Conservation (phyloP, 2,329 filamentous ascomycete species). For the Cladosporium sp. region DNA sequence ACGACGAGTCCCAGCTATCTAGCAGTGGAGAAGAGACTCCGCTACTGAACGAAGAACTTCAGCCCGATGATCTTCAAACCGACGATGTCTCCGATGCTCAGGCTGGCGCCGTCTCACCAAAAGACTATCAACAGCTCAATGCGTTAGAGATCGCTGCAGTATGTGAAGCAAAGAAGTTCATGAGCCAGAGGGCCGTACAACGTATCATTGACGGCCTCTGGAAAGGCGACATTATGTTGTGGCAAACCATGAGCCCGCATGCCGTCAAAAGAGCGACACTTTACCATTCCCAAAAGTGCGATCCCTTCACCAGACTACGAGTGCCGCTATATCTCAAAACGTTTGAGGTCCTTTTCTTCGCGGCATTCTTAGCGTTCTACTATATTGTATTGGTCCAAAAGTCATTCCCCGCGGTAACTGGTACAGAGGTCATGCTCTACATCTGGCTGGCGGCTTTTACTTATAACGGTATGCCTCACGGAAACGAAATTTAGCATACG, state of each 20-base stretch:
- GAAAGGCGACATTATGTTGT: slow-evolving; percentile 84
- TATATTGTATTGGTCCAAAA: slow-evolving; percentile 81
- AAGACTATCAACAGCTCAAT: slow-evolving; percentile 71
- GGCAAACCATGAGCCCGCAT: slow-evolving; percentile 73
- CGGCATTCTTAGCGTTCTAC: slow-evolving; percentile 74
- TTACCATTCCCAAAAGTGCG: slow-evolving; percentile 66
- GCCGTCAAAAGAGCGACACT: slow-evolving; percentile 74
- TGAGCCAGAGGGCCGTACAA: slow-evolving; percentile 77
- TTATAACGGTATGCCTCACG: slow-evolving; percentile 65
- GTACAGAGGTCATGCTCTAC: slow-evolving; percentile 72
- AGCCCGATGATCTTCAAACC: slow-evolving; percentile 13
- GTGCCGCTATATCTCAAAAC: slow-evolving; percentile 83
- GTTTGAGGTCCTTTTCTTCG: slow-evolving; percentile 81
- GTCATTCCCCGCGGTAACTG: slow-evolving; percentile 64
- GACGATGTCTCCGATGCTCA: slow-evolving; percentile 18
- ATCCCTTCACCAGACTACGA: slow-evolving; percentile 72
- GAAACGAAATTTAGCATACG: too few relatives aligned
- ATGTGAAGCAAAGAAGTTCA: slow-evolving; percentile 78
- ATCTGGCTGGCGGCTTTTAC: slow-evolving; percentile 85
- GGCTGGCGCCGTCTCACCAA: slow-evolving; percentile 19
- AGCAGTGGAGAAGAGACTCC: slow-evolving; percentile 23
- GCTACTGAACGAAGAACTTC: slow-evolving; percentile 19
- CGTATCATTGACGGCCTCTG: slow-evolving; percentile 82
- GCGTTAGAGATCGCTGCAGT: slow-evolving; percentile 84
- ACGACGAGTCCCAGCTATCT: slow-evolving; percentile 19